Percentiles rank a stretch among this genome's conserved stretches.
Conservation (phyloP, 2,329 filamentous ascomycete species). For the Tolypocladium paradoxum region DNA sequence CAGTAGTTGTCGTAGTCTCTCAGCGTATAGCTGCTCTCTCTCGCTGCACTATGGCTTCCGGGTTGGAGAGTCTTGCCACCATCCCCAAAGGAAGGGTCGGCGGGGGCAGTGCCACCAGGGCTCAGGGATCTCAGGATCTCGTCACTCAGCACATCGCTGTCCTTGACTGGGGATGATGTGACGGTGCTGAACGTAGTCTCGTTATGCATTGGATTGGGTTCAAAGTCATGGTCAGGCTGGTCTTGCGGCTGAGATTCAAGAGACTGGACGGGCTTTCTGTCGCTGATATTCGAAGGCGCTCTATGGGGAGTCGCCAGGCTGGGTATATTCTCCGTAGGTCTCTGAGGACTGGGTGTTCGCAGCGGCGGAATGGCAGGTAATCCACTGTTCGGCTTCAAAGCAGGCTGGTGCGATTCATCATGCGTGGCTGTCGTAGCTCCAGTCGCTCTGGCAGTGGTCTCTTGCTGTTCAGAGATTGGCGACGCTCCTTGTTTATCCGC, state of each 20-base stretch:
- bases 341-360: conserved; percentile 21
- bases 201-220: conserved; percentile 25
- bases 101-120: conserved; percentile 24
- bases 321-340: conserved; percentile 18
- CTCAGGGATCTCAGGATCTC: conserved; percentile 65
- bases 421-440: neutral
- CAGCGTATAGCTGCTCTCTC: conserved; percentile 54
- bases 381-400: conserved; percentile 5
- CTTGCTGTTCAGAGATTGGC: neutral
- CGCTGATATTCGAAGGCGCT: neutral
- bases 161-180: conserved; percentile 46
- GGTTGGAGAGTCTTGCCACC: conserved; percentile 9
- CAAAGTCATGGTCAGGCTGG: conserved; percentile 22
- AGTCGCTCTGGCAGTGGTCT: neutral
- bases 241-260: conserved; percentile 5
- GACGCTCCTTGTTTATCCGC: neutral
- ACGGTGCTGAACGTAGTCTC: conserved; percentile 35
- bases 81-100: conserved; percentile 4
- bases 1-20: conserved; percentile 61
- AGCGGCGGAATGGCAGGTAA: conserved; percentile 19
- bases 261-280: conserved; percentile 2
- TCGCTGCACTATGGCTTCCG: conserved; percentile 7
- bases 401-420: conserved; percentile 2
- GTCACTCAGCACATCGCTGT: conserved; percentile 60
- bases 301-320: conserved; percentile 22